These are phyloP conservation scores for Nitzschia putrida DNA, from an alignment of 108 stramenopile species.

Conservation along the genomic window DNA sequence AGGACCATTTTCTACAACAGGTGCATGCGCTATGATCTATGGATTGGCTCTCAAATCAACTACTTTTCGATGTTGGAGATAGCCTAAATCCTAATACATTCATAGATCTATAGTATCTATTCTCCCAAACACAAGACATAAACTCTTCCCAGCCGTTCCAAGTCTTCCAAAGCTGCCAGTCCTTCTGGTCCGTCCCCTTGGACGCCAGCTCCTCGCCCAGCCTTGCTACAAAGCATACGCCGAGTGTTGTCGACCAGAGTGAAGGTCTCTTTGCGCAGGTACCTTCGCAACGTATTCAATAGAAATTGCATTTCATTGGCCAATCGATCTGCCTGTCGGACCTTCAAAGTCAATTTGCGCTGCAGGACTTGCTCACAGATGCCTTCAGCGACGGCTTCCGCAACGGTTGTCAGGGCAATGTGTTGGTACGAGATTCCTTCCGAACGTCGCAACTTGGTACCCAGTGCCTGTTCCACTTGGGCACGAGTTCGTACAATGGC, in stretches of 20 bases:
- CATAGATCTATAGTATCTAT: slow-evolving; percentile 6
- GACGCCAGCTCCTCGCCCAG: slow-evolving; percentile 56
- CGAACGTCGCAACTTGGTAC: slow-evolving; percentile 62
- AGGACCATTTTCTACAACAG: no score
- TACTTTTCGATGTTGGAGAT: no score
- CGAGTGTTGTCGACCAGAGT: slow-evolving; percentile 58
- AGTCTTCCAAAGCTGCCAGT: slow-evolving; percentile 71
- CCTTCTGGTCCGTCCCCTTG: slow-evolving; percentile 84
- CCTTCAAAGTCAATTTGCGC: slow-evolving; percentile 61
- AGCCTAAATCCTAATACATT: no score
- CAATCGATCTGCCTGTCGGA: slow-evolving; percentile 68
- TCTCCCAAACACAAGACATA: slow-evolving; percentile 82
- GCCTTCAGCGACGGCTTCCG: slow-evolving; percentile 79
- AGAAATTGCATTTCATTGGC: slow-evolving; percentile 83
- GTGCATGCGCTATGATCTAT: no score
- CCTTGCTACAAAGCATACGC: slow-evolving; percentile 63
- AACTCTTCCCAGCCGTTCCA: slow-evolving; percentile 82
- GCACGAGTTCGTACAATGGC: slow-evolving; percentile 84
- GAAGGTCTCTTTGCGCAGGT: slow-evolving; percentile 56
- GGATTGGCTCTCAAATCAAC: no score
- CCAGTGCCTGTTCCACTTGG: slow-evolving; percentile 85
- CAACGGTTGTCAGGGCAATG: slow-evolving; percentile 79
- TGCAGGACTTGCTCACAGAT: slow-evolving; percentile 75
- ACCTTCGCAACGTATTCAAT: slow-evolving; percentile 71
- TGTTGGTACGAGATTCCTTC: slow-evolving; percentile 74